phyloP scores from a whole-genome alignment of 2,329 filamentous ascomycete species.

The Penicillium brasilianum region DNA sequence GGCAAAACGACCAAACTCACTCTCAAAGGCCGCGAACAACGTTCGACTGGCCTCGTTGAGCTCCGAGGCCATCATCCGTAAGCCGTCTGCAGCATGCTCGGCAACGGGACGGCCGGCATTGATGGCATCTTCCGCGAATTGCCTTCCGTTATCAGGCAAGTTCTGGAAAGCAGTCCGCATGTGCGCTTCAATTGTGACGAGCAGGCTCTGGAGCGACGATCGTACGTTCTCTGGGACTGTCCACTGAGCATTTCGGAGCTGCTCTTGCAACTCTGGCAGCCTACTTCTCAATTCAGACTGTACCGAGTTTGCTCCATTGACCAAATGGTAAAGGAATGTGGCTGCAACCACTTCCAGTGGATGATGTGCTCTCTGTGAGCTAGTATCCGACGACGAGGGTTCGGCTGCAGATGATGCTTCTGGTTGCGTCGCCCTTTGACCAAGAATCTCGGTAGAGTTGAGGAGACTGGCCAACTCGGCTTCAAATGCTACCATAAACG shows the following conservation, averaged over 20 bases:
- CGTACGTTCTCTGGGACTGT: slow-evolving; percentile 45
- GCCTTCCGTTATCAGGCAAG: slow-evolving; percentile 41
- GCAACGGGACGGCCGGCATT: slow-evolving; percentile 44
- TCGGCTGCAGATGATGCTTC: slow-evolving; percentile 19
- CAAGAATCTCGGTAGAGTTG: slow-evolving; percentile 22
- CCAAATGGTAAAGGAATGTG: slow-evolving; percentile 40
- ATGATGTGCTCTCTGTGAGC: slow-evolving; percentile 25
- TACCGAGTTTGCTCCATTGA: slow-evolving; percentile 42
- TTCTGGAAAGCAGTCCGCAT: slow-evolving; percentile 46
- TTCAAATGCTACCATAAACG: slow-evolving; percentile 48
- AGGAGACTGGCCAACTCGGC: slow-evolving; percentile 46
- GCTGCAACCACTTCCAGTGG: slow-evolving; percentile 39
- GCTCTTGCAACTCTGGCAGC: slow-evolving; percentile 46
- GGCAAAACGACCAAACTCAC: slow-evolving; percentile 36
- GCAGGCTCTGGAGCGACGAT: slow-evolving; percentile 41
- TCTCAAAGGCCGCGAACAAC: slow-evolving; percentile 45
- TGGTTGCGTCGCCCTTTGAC: slow-evolving; percentile 17
- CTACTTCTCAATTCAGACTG: slow-evolving; percentile 43
- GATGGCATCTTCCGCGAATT: slow-evolving; percentile 43
- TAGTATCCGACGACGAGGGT: slow-evolving; percentile 15
- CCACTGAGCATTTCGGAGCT: slow-evolving; percentile 41
- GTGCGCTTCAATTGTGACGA: slow-evolving; percentile 44
- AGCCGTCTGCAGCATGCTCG: slow-evolving; percentile 43
- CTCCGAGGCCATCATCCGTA: slow-evolving; percentile 49
- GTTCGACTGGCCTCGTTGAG: slow-evolving; percentile 47